These are phyloP conservation scores for Moesziomyces antarcticus DNA, from an alignment of 1,284 basidiomycete genomes.

Conservation along the genomic window DNA sequence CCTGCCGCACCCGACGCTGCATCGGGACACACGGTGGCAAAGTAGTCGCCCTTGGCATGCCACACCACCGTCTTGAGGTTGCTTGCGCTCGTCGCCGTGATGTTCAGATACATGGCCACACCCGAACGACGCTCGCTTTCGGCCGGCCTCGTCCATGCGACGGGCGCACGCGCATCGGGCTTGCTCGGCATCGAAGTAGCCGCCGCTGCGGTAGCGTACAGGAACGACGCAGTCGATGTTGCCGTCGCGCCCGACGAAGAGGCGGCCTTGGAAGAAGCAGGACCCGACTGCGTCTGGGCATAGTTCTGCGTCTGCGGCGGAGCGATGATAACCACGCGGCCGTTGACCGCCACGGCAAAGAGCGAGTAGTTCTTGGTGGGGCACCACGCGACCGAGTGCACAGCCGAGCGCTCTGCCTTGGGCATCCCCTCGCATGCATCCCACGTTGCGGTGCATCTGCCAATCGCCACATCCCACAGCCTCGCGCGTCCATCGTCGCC, in stretches of 20 bases:
- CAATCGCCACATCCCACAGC: slow-evolving; percentile 94
- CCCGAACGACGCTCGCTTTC: slow-evolving; percentile 71
- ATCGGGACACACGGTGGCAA: slow-evolving; percentile 78
- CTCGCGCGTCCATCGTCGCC: slow-evolving; percentile 88
- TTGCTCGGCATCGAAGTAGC: slow-evolving; percentile 42
- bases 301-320: slow-evolving; percentile 72
- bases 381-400: slow-evolving; percentile 92
- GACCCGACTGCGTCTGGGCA: slow-evolving; percentile 68
- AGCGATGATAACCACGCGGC: slow-evolving; percentile 82
- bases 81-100: slow-evolving; percentile 72
- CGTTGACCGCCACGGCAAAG: slow-evolving; percentile 76
- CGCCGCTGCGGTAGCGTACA: slow-evolving; percentile 55
- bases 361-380: slow-evolving; percentile 85
- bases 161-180: slow-evolving; percentile 61
- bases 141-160: slow-evolving; percentile 71
- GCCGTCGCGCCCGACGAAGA: slow-evolving; percentile 60
- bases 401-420: slow-evolving; percentile 67
- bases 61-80: slow-evolving; percentile 86
- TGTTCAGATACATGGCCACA: slow-evolving; percentile 67
- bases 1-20: slow-evolving; percentile 76
- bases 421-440: slow-evolving; percentile 71
- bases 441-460: slow-evolving; percentile 90
- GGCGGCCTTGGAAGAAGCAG: slow-evolving; percentile 66
- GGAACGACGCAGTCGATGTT: slow-evolving; percentile 50
- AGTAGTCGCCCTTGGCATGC: slow-evolving; percentile 95